Percentiles rank a stretch among this genome's conserved stretches.
These are phyloP conservation scores for Straminergon stramineum DNA, from an alignment of 225 moss, liverwort and hornwort genomes.

Conservation along the genomic window DNA sequence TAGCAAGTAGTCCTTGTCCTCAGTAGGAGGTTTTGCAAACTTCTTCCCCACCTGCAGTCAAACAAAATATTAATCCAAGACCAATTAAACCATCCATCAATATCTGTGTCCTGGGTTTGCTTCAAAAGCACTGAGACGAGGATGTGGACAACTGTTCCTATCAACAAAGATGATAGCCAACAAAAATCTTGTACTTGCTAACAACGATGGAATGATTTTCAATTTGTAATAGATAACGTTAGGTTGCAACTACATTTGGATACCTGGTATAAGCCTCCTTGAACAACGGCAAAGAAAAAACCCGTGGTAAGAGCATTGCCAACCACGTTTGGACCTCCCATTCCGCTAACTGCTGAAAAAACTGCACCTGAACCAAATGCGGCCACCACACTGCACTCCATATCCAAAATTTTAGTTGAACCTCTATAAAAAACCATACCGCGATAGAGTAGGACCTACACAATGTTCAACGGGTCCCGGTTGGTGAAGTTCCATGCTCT, in stretches of 20 bases:
- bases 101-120: background rate
- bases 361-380: constrained; percentile 96
- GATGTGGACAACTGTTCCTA: background rate
- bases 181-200: background rate
- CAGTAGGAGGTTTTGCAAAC: constrained; percentile 54
- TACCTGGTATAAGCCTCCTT: constrained; percentile 85
- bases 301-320: constrained; percentile 89
- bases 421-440: background rate
- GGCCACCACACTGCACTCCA: constrained; percentile 70
- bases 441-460: background rate
- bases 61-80: background rate
- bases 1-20: constrained; percentile 52
- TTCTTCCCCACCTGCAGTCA: constrained; percentile 55
- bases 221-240: background rate
- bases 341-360: constrained; percentile 84
- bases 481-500: background rate
- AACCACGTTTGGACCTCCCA: constrained; percentile 75
- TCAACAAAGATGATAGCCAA: background rate
- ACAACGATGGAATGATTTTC: background rate
- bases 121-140: background rate
- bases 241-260: background rate
- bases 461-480: background rate
- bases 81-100: background rate
- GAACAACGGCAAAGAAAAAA: constrained; percentile 71
- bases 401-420: background rate